Evolutionary conservation across 306 rosid genomes (phyloP).

Genomic region (Sicyos edulis): DNA sequence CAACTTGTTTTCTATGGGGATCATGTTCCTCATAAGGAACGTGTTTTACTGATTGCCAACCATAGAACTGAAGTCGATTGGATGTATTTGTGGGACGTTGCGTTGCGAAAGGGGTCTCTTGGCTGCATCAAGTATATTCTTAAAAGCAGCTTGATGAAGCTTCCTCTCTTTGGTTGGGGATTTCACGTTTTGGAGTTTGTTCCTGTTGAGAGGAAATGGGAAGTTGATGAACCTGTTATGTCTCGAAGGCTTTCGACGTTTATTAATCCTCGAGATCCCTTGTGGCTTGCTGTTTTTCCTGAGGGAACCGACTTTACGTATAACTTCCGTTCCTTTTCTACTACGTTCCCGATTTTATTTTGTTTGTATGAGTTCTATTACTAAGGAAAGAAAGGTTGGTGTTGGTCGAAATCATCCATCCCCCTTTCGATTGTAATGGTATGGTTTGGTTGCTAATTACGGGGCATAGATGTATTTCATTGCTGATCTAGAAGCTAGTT

Average conservation of each 20-base stretch:
- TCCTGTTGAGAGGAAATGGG: constrained; percentile 93
- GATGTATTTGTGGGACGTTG: constrained; percentile 99
- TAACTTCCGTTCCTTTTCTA: constrained; percentile 16
- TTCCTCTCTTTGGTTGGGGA: constrained; percentile 94
- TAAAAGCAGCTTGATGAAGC: constrained; percentile 90
- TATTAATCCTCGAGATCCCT: constrained; percentile 55
- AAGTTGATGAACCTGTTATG: constrained; percentile 58
- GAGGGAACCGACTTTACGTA: constrained; percentile 98
- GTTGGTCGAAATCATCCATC: background rate
- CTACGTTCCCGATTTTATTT: background rate
- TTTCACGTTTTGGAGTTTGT: constrained; percentile 88
- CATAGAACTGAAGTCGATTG: constrained; percentile 98
- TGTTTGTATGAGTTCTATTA: constrained; percentile 18
- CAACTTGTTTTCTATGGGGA: constrained; percentile 79
- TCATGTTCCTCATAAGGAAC: constrained; percentile 60
- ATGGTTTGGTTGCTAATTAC: constrained; percentile 14
- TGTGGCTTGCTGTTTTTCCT: constrained; percentile 89
- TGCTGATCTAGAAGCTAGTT: constrained; percentile 6
- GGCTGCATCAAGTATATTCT: constrained; percentile 82
- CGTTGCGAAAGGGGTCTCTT: constrained; percentile 65
- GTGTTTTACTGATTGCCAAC: constrained; percentile 72
- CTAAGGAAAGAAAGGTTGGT: background rate
- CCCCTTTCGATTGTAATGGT: background rate
- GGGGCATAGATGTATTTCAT: background rate
- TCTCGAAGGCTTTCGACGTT: constrained; percentile 50